Evolutionary conservation across 768 basidiomycete genomes (phyloP).

Genomic region (Hericium alpestre): DNA sequence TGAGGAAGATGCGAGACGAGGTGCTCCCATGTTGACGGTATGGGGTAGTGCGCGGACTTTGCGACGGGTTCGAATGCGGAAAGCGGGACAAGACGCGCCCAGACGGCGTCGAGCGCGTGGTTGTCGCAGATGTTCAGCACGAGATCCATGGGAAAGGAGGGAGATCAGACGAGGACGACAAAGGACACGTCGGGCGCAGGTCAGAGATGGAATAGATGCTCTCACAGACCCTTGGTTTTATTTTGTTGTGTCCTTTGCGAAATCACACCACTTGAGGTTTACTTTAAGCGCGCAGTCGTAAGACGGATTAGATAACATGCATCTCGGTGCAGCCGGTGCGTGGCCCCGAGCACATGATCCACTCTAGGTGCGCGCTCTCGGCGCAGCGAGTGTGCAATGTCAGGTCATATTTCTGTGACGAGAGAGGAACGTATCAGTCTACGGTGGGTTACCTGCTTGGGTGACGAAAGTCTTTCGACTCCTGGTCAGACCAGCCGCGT

Average conservation of each 20-base stretch:
- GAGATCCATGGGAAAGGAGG: conserved; percentile 59
- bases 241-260: neutral
- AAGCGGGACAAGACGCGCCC: conserved; percentile 60
- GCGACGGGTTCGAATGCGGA: conserved; percentile 19
- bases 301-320: neutral
- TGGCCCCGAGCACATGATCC: no score
- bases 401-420: no score
- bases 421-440: no score
- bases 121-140: conserved; percentile 66
- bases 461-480: no score
- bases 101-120: conserved; percentile 66
- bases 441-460: no score
- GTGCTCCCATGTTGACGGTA: conserved; percentile 40
- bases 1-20: conserved; percentile 48
- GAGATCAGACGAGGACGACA: neutral
- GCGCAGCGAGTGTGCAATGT: no score
- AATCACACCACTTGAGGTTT: neutral
- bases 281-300: neutral
- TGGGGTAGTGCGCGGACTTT: conserved; percentile 16
- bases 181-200: neutral
- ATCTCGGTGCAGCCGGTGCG: no score
- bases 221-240: neutral
- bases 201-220: neutral
- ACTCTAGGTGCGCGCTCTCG: no score
- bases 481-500: no score